These are phyloP conservation scores for Leccinum brunneo-olivaceum DNA, from an alignment of 1,284 basidiomycete species.

Conservation along the genomic window DNA sequence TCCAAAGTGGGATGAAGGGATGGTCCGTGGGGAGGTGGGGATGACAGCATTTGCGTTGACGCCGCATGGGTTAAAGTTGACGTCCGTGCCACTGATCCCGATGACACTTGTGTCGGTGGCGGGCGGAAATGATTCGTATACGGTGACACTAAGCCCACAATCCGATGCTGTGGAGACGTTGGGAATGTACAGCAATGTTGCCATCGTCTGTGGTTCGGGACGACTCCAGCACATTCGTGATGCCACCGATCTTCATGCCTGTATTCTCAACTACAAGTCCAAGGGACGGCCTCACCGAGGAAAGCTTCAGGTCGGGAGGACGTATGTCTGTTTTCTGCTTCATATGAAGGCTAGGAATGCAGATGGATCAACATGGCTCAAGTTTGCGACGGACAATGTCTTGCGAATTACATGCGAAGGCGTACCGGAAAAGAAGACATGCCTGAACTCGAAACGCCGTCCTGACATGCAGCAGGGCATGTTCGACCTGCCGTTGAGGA, in stretches of 20 bases:
- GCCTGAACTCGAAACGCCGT: neutral
- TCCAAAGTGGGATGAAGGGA: conserved; percentile 12
- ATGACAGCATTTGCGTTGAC: conserved; percentile 14
- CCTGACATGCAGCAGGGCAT: neutral
- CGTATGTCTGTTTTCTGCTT: conserved; percentile 23
- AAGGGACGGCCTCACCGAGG: neutral
- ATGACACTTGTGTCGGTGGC: conserved; percentile 8
- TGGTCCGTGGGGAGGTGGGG: conserved; percentile 7
- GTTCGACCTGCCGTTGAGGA: conserved; percentile 11
- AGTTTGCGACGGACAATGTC: conserved; percentile 22
- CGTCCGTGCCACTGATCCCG: conserved; percentile 22
- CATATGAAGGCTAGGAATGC: conserved; percentile 6
- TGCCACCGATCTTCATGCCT: conserved; percentile 15
- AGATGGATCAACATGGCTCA: conserved; percentile 19
- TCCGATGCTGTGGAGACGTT: neutral
- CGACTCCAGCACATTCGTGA: conserved; percentile 13
- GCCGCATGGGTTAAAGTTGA: conserved; percentile 11
- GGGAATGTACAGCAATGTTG: conserved; percentile 12
- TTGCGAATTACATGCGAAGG: conserved; percentile 12
- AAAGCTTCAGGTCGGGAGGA: conserved; percentile 11
- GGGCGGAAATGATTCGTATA: conserved; percentile 1
- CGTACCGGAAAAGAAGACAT: neutral
- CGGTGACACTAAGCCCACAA: conserved; percentile 10
- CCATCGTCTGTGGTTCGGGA: conserved; percentile 13
- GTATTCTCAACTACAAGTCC: conserved; percentile 22